phyloP scores from a whole-genome alignment of 345 rosid genomes.

The Arabis hirsuta region DNA sequence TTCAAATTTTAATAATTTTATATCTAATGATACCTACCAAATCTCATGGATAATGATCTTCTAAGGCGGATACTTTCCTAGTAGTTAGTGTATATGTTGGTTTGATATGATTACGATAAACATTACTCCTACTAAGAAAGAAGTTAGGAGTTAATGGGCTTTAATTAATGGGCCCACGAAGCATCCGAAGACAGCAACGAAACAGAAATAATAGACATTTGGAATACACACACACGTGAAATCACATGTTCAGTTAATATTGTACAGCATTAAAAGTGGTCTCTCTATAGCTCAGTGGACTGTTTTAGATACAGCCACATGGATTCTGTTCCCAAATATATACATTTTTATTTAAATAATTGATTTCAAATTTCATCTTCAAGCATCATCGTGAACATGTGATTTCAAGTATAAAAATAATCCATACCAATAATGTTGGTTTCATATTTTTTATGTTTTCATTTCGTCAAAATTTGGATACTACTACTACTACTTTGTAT shows the following conservation, averaged over 20 bases:
- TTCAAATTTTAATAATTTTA: too few relatives aligned
- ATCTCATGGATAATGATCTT: too few relatives aligned
- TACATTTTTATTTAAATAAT: conserved; percentile 12
- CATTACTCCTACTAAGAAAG: too few relatives aligned
- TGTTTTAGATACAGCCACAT: conserved; percentile 43
- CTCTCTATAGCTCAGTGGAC: conserved; percentile 28
- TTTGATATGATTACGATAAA: too few relatives aligned
- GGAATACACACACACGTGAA: conserved; percentile 41
- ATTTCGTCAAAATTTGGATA: neutral
- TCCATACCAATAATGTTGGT: conserved; percentile 30
- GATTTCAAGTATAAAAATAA: neutral
- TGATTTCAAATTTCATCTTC: conserved; percentile 35
- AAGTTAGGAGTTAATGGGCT: conserved; percentile 32
- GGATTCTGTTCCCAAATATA: conserved; percentile 33
- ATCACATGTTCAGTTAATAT: conserved; percentile 42
- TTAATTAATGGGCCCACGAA: conserved; percentile 33
- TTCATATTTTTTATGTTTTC: neutral
- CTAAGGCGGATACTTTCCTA: too few relatives aligned
- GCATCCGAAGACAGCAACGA: conserved; percentile 37
- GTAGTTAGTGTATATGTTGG: too few relatives aligned
- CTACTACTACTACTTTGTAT: neutral
- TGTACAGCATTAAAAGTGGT: conserved; percentile 37
- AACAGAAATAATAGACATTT: conserved; percentile 26
- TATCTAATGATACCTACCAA: too few relatives aligned
- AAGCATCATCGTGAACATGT: conserved; percentile 40